Evolutionary conservation across 495 filamentous ascomycete species (phyloP).

Genomic region (Penicillium steckii): DNA sequence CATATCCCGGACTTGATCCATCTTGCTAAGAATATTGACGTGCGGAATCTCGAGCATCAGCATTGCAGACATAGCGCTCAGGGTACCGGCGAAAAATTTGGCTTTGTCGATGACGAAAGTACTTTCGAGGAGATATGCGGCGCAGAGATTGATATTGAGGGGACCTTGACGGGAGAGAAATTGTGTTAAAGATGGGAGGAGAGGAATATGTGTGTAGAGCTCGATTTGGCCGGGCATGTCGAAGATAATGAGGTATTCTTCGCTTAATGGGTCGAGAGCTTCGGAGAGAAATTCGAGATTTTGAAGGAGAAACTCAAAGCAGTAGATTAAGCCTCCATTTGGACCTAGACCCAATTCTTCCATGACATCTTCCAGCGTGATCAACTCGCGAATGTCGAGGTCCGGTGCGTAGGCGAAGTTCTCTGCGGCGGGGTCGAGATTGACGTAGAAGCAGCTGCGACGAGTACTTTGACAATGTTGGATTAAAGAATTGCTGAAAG

Average conservation of each 20-base stretch:
- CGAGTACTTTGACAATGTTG: constrained; percentile 85
- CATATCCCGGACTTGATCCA: constrained; percentile 89
- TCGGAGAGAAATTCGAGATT: constrained; percentile 95
- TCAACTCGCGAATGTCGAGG: constrained; percentile 94
- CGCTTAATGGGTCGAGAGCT: constrained; percentile 78
- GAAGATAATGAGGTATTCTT: constrained; percentile 95
- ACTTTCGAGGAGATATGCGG: constrained; percentile 92
- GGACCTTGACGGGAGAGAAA: constrained; percentile 77
- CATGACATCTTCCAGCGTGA: constrained; percentile 97
- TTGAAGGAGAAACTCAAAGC: constrained; percentile 91
- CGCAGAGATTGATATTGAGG: constrained; percentile 86
- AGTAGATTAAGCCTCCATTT: constrained; percentile 96
- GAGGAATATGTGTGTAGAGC: constrained; percentile 94
- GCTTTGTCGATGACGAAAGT: constrained; percentile 93
- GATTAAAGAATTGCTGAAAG: constrained; percentile 91
- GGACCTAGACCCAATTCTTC: constrained; percentile 91
- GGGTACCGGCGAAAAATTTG: constrained; percentile 94
- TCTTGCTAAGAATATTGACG: constrained; percentile 91
- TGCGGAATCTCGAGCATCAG: constrained; percentile 96
- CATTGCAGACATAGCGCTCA: constrained; percentile 98
- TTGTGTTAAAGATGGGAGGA: constrained; percentile 80
- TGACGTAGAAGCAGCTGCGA: constrained; percentile 93
- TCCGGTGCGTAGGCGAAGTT: constrained; percentile 89
- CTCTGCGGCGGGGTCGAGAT: constrained; percentile 95
- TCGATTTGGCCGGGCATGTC: constrained; percentile 99